Conservation (phyloP, 2,329 filamentous ascomycete species). For the Chaetomiaceae sp. region DNA sequence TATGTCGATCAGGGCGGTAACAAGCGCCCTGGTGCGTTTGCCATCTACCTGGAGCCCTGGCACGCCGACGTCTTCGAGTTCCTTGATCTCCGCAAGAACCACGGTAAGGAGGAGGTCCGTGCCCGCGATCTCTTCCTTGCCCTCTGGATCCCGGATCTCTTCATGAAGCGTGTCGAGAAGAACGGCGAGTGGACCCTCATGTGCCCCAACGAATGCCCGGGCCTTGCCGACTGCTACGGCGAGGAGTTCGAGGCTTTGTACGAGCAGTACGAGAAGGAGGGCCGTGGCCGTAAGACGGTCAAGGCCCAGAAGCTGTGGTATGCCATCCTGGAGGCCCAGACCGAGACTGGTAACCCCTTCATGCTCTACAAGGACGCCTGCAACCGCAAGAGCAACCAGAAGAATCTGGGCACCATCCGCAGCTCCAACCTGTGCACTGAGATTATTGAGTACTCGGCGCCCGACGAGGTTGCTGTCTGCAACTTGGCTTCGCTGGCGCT, state of each 20-base stretch:
- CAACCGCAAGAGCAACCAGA: constrained; percentile 99
- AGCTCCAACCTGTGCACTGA: constrained; percentile 99
- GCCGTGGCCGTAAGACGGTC: constrained; percentile 81
- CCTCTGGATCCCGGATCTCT: constrained; percentile 96
- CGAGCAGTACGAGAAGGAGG: constrained; percentile 84
- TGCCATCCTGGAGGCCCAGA: constrained; percentile 95
- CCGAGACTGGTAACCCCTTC: constrained; percentile 97
- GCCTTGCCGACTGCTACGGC: constrained; percentile 92
- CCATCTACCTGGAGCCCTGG: constrained; percentile 98
- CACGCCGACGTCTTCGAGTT: constrained; percentile 97
- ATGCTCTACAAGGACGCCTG: constrained; percentile 99
- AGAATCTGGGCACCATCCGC: constrained; percentile 97
- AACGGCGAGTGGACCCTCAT: constrained; percentile 97
- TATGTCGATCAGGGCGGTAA: constrained; percentile 99
- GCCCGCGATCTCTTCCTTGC: constrained; percentile 97
- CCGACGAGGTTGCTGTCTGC: constrained; percentile 97
- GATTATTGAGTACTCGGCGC: constrained; percentile 94
- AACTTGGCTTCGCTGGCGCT: constrained; percentile 94
- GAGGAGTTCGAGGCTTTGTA: constrained; percentile 96
- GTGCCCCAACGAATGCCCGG: constrained; percentile 95
- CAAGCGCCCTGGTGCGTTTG: constrained; percentile 97
- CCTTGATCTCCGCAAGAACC: constrained; percentile 97
- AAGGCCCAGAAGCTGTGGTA: constrained; percentile 99
- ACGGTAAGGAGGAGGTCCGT: constrained; percentile 96
- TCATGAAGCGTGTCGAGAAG: constrained; percentile 99